These are phyloP conservation scores for Ascochyta viciae-villosae DNA, from an alignment of 2,329 filamentous ascomycete genomes.

Conservation along the genomic window DNA sequence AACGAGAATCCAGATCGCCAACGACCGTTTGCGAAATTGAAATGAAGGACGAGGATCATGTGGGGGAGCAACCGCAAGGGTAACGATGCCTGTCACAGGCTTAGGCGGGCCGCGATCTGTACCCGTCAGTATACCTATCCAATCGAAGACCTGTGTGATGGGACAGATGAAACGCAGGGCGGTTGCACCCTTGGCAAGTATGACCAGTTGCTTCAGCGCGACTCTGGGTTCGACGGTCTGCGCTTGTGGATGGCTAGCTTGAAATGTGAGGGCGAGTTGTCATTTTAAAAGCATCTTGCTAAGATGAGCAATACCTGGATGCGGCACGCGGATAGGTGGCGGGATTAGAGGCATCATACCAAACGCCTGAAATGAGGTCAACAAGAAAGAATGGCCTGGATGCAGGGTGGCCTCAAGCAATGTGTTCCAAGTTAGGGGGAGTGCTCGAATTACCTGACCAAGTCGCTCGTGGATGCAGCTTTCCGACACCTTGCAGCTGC, in stretches of 20 bases:
- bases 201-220: constrained; percentile 24
- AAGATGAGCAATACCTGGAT: neutral
- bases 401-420: neutral
- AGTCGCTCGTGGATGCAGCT: constrained; percentile 3
- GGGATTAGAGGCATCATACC: neutral
- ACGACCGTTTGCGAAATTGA: neutral
- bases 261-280: constrained; percentile 14
- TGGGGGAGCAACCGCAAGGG: constrained; percentile 18
- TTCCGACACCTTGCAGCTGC: neutral
- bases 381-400: neutral
- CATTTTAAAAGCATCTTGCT: constrained; percentile 1
- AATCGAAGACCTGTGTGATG: constrained; percentile 27
- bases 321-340: neutral
- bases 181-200: constrained; percentile 24
- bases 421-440: neutral
- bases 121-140: constrained; percentile 21
- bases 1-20: neutral
- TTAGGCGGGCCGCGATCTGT: constrained; percentile 24
- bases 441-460: neutral
- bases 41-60: constrained; percentile 16
- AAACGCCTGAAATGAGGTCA: neutral
- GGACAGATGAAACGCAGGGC: constrained; percentile 30
- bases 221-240: constrained; percentile 16
- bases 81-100: constrained; percentile 19
- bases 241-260: constrained; percentile 18